phyloP scores from a whole-genome alignment of 495 filamentous ascomycete genomes.

The Penicillium soppii region DNA sequence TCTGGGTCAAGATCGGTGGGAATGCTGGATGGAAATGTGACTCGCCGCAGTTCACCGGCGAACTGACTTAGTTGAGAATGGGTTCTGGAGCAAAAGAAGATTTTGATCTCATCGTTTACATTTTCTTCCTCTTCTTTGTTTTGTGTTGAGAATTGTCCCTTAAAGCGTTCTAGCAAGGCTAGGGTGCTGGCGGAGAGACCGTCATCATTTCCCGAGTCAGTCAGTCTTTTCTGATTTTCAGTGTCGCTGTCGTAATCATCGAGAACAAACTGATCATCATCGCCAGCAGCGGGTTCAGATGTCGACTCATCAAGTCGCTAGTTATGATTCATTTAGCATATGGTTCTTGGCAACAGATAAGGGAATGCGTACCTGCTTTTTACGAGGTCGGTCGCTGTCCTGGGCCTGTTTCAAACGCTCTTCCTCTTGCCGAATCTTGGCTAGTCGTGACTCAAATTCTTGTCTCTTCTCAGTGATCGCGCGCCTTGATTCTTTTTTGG shows the following conservation, averaged over 20 bases:
- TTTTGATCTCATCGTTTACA: conserved; percentile 60
- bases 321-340: not conserved
- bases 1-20: conserved; percentile 30
- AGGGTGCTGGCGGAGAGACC: conserved; percentile 45
- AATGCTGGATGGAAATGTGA: conserved; percentile 67
- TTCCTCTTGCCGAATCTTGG: conserved; percentile 68
- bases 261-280: conserved; percentile 74
- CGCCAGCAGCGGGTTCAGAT: conserved; percentile 27
- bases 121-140: conserved; percentile 53
- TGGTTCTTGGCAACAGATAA: not conserved
- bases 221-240: conserved; percentile 37
- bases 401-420: conserved; percentile 52
- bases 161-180: conserved; percentile 40
- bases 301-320: conserved; percentile 36
- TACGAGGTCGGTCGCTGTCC: conserved; percentile 45
- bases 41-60: conserved; percentile 82
- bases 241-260: conserved; percentile 75
- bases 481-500: conserved; percentile 62
- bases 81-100: conserved; percentile 92
- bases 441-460: conserved; percentile 69
- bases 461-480: conserved; percentile 63
- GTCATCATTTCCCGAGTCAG: conserved; percentile 22
- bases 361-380: conserved; percentile 47
- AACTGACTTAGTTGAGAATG: conserved; percentile 96
- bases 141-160: conserved; percentile 30